Conservation (phyloP, 192 early-diverging fungal species). For the Coemansia sp. region DNA sequence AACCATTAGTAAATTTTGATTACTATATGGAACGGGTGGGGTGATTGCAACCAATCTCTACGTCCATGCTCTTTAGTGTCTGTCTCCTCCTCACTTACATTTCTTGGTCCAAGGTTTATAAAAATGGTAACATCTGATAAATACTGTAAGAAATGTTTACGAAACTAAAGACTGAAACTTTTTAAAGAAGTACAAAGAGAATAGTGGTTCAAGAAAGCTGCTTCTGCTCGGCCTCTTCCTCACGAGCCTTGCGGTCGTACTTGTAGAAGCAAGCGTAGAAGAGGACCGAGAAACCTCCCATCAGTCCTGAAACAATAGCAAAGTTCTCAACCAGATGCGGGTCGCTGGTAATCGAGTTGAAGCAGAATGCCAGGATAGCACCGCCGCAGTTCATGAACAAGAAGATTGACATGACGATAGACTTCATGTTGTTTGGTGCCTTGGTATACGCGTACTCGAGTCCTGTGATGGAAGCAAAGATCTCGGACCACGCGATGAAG, state of each 20-base stretch:
- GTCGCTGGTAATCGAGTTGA: conserved; percentile 60
- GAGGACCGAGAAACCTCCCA: conserved; percentile 20
- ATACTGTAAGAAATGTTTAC: no score
- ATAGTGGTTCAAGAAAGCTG: not conserved
- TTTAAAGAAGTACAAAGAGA: not conserved
- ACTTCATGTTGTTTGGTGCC: conserved; percentile 65
- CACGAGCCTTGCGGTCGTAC: conserved; percentile 13
- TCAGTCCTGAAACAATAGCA: conserved; percentile 17
- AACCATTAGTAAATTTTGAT: no score
- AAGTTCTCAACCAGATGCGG: conserved; percentile 55
- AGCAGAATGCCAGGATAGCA: conserved; percentile 57
- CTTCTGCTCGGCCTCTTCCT: not conserved
- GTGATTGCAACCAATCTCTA: no score
- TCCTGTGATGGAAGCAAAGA: conserved; percentile 72
- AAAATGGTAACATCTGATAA: no score
- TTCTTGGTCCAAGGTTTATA: no score
- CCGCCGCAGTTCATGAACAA: conserved; percentile 60
- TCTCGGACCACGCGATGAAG: conserved; percentile 65
- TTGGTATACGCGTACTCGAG: conserved; percentile 69
- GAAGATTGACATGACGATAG: conserved; percentile 70
- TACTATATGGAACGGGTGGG: no score
- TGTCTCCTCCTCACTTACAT: no score
- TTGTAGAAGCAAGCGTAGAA: conserved; percentile 35
- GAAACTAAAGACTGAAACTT: no score
- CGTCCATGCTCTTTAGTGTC: no score